phyloP scores from a whole-genome alignment of 2,329 filamentous ascomycete species.

The Leptographium radiaticola region DNA sequence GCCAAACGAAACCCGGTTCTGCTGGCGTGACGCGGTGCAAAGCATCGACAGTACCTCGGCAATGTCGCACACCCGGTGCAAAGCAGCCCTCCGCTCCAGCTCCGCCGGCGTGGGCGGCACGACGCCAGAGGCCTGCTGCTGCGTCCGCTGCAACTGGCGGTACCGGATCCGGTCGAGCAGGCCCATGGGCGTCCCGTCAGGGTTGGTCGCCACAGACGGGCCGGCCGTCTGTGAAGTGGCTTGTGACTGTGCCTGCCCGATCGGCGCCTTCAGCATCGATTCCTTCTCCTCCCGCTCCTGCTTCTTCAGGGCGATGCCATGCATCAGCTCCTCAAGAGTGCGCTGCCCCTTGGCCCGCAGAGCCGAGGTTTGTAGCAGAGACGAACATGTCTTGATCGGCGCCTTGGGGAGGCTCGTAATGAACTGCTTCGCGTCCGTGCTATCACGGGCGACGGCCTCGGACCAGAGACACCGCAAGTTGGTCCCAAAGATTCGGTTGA shows the following conservation, averaged over 20 bases:
- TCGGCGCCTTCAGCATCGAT: slow-evolving; percentile 21
- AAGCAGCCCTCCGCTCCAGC: slow-evolving; percentile 47
- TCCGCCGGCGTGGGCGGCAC: slow-evolving; percentile 34
- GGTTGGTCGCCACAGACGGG: not conserved
- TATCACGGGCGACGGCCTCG: slow-evolving; percentile 11
- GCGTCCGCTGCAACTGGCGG: slow-evolving; percentile 43
- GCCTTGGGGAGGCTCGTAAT: slow-evolving; percentile 43
- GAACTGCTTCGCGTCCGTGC: slow-evolving; percentile 29
- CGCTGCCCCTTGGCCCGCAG: slow-evolving; percentile 53
- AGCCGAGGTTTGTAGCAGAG: slow-evolving; percentile 39
- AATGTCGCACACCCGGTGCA: slow-evolving; percentile 57
- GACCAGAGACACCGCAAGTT: slow-evolving; percentile 36
- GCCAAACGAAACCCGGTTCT: slow-evolving; percentile 50
- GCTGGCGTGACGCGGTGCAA: slow-evolving; percentile 33
- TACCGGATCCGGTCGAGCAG: slow-evolving; percentile 64
- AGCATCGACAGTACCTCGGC: slow-evolving; percentile 55
- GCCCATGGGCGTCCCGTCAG: slow-evolving; percentile 33
- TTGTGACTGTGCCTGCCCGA: not conserved
- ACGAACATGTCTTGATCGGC: slow-evolving; percentile 36
- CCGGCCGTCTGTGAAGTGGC: not conserved
- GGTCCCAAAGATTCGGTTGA: slow-evolving; percentile 40
- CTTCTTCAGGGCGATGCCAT: slow-evolving; percentile 40
- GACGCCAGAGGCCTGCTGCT: slow-evolving; percentile 26
- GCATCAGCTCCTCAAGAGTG: slow-evolving; percentile 55
- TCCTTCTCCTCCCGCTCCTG: slow-evolving; percentile 26